phyloP scores from a whole-genome alignment of 257 asterid species.

The Nyctanthes arbortristis region DNA sequence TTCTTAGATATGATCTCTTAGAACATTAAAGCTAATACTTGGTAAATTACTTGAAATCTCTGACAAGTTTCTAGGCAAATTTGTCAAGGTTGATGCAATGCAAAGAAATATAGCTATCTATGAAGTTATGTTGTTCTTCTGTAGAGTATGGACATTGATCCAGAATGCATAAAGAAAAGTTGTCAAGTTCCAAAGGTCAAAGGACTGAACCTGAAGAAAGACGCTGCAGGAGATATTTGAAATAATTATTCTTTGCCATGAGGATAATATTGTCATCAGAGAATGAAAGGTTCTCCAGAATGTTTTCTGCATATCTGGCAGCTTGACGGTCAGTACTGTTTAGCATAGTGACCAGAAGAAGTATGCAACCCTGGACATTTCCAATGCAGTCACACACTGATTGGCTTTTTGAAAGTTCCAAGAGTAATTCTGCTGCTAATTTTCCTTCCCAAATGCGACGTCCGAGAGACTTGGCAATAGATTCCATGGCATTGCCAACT shows the following conservation, averaged over 20 bases:
- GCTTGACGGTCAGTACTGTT: conserved; percentile 56
- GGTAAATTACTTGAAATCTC: background rate
- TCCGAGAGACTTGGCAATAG: conserved; percentile 60
- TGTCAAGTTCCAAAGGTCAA: background rate
- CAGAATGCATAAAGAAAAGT: background rate
- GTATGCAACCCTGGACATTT: conserved; percentile 63
- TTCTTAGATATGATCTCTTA: background rate
- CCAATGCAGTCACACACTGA: conserved; percentile 48
- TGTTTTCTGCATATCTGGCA: conserved; percentile 43
- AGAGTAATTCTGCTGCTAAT: conserved; percentile 50
- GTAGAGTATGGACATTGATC: background rate
- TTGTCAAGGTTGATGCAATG: background rate
- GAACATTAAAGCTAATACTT: background rate
- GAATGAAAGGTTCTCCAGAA: conserved; percentile 63
- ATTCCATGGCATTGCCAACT: conserved; percentile 44
- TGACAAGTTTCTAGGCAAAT: background rate
- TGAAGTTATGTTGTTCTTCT: background rate
- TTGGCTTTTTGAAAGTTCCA: conserved; percentile 55
- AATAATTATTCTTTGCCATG: conserved; percentile 65
- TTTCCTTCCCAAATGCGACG: conserved; percentile 57
- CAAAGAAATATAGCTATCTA: background rate
- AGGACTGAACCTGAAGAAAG: conserved; percentile 55
- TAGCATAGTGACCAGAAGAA: conserved; percentile 58
- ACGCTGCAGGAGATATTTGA: conserved; percentile 54
- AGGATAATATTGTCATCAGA: conserved; percentile 63